Percentiles rank a stretch among this genome's conserved stretches.
phyloP scores from a whole-genome alignment of 1,284 basidiomycete species.

The Cryptococcus sp. region DNA sequence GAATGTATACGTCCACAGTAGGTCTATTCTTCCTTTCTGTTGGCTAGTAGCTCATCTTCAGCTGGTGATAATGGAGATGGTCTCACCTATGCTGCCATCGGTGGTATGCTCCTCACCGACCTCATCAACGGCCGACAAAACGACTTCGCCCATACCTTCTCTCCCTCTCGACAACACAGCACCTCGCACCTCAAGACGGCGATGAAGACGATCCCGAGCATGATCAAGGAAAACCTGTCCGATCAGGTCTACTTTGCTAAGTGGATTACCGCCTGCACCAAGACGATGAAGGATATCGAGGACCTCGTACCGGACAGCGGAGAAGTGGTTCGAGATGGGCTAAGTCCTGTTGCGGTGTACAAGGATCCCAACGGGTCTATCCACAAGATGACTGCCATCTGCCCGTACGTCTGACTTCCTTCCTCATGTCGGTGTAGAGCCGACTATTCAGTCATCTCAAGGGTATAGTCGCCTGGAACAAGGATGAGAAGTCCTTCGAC shows the following conservation, averaged over 20 bases:
- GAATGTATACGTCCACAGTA: constrained; percentile 19
- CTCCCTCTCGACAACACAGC: constrained; percentile 18
- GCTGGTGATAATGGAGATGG: constrained; percentile 24
- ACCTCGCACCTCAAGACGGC: constrained; percentile 10
- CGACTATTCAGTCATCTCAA: constrained; percentile 11
- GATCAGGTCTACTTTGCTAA: constrained; percentile 20
- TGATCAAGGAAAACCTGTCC: constrained; percentile 19
- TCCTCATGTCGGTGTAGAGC: not conserved
- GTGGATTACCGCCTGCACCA: constrained; percentile 17
- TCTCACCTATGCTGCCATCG: constrained; percentile 20
- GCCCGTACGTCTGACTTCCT: constrained; percentile 8
- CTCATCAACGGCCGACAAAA: constrained; percentile 15
- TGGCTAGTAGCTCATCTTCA: constrained; percentile 1
- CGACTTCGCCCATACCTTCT: constrained; percentile 15
- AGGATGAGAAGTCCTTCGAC: constrained; percentile 18
- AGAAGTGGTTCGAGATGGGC: constrained; percentile 17
- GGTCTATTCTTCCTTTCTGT: not conserved
- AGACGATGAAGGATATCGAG: constrained; percentile 21
- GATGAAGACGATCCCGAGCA: constrained; percentile 9
- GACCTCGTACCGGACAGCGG: constrained; percentile 20
- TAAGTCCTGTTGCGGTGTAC: constrained; percentile 19
- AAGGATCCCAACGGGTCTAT: constrained; percentile 16
- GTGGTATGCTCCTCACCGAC: constrained; percentile 16
- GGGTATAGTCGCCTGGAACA: constrained; percentile 22
- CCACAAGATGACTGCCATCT: constrained; percentile 23